Evolutionary conservation across 192 early-diverging fungal species (phyloP).

Genomic region (Chytriomyces sp.): DNA sequence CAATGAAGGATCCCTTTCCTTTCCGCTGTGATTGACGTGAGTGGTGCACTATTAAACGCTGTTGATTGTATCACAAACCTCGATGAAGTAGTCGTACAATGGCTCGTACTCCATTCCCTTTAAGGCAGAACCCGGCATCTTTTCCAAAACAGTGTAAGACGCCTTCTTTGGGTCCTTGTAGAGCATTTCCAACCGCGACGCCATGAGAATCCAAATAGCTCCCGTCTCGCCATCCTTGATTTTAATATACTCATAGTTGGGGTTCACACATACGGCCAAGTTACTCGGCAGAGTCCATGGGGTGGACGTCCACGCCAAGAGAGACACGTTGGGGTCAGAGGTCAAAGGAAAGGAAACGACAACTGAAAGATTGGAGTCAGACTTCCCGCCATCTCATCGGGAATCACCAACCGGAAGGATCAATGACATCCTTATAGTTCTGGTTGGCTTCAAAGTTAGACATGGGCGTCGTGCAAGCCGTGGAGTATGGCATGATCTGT

Average conservation of each 20-base stretch:
- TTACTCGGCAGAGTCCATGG: conserved; percentile 98
- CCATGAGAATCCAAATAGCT: conserved; percentile 80
- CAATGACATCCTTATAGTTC: conserved; percentile 97
- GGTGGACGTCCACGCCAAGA: conserved; percentile 98
- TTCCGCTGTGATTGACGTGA: conserved; percentile 42
- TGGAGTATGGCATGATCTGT: conserved; percentile 93
- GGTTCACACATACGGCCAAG: conserved; percentile 91
- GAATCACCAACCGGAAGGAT: conserved; percentile 71
- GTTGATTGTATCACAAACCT: conserved; percentile 33
- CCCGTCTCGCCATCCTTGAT: conserved; percentile 86
- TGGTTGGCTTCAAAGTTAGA: conserved; percentile 97
- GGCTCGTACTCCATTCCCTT: conserved; percentile 89
- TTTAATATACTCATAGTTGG: conserved; percentile 94
- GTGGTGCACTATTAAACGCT: conserved; percentile 4
- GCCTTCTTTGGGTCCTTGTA: conserved; percentile 97
- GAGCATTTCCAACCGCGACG: conserved; percentile 78
- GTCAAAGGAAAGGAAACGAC: conserved; percentile 93
- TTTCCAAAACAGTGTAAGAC: conserved; percentile 83
- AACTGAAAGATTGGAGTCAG: conserved; percentile 47
- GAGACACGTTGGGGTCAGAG: conserved; percentile 70
- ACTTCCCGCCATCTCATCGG: too few species aligned
- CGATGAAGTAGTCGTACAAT: conserved; percentile 79
- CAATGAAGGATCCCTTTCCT: conserved; percentile 74
- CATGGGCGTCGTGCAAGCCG: conserved; percentile 85
- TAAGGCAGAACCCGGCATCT: conserved; percentile 75